Evolutionary conservation across 2,329 filamentous ascomycete genomes (phyloP), one percentile per base, ranked within the genome.

Genomic region (Fusarium nygamai): DNA sequence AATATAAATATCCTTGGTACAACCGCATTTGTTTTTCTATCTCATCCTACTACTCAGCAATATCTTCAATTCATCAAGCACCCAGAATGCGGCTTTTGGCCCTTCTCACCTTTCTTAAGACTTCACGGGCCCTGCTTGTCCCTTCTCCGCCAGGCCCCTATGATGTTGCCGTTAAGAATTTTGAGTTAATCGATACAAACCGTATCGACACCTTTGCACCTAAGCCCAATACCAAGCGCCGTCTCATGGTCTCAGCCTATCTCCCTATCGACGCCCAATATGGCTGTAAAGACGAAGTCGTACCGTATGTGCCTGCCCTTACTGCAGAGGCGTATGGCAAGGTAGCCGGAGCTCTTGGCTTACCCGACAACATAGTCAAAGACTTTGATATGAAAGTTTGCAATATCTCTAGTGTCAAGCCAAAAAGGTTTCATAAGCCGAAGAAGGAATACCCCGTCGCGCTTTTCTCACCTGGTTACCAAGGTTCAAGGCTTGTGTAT

Each of bases 391-490:
- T 74, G 41, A 51, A 74, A 34, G 56, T 71, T 5, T 74, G 71
- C 14, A 34, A 74, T 11, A 68, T 74, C 12, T 73, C 50, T 6
- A 71, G 33, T 10, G 34, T 64, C 8, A 64, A 61, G 2, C 8
- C 47, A 5, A 29, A 34, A 5, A 36, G 31, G 1, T 27, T 17
- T 20, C 31, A 61, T 1, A 31, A 43, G 6, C 8, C 20, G 17
- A 39, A 41, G 14, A 67, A 57, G 5, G 17, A 62, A 3, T 74
- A 60, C 8, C 53, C 69, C 6, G 31, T 75, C 5, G 46, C 24
- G 0, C 65, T 88, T 22, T 82, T 88, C 51, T 85, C 84, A 1
- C 85, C 86, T 0, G 87, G 85, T 8, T 80, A 83, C 14, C 82
- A 81, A 20, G 82, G 81, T 0, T 81, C 83, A 1, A 81, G 86